Evolutionary conservation across 768 basidiomycete genomes (phyloP), one percentile per base, ranked within the genome.

Genomic region (Termitomyces sp.): DNA sequence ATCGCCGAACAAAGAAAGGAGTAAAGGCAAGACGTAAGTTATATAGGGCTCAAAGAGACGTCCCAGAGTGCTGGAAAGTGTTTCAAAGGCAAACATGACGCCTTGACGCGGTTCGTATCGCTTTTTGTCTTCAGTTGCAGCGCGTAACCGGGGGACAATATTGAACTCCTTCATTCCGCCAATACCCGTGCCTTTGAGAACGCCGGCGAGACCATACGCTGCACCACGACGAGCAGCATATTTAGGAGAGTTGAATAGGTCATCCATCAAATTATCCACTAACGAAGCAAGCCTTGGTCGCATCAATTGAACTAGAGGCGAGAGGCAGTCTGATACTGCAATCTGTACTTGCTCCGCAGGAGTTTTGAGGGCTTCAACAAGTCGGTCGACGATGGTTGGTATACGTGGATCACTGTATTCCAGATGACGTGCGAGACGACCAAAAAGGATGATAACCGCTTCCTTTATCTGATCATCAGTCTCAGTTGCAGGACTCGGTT

Each of bases 191-290:
- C 97, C 97, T 65, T 90, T 91, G 67, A 98, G 79, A 43, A 92
- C 83, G 27, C 97, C 97, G 2, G 96, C 94, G 20, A 99, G 74
- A 42, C 96, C 97, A 69, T 98, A 98, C 1, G 96, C 95, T 1
- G 96, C 95, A 32, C 97, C 97, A n/a, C 96, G 84, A n/a, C 97
- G 84, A 51, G 84, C 81, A 10, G 92, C 96, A 67, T 99, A 98
- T 69, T 94, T 98, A 8, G 84, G 76, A 5, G 85, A 86, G 49
- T 84, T 79, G 59, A 90, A 85, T 18, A 98, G 78, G 34, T 93
- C 87, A 12, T 84, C 78, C 63, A 94, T 82, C 3, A 99, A 78
- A 55, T 78, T 74, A 50, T 92, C 90, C 46, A 94, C 81, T n/a
- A 99, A 76, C 22, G 71, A 68, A 2, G 80, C 74, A 16, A 87